These are phyloP conservation scores for Secale cereale DNA, from an alignment of 176 grass and related monocot genomes.

Conservation along the genomic window DNA sequence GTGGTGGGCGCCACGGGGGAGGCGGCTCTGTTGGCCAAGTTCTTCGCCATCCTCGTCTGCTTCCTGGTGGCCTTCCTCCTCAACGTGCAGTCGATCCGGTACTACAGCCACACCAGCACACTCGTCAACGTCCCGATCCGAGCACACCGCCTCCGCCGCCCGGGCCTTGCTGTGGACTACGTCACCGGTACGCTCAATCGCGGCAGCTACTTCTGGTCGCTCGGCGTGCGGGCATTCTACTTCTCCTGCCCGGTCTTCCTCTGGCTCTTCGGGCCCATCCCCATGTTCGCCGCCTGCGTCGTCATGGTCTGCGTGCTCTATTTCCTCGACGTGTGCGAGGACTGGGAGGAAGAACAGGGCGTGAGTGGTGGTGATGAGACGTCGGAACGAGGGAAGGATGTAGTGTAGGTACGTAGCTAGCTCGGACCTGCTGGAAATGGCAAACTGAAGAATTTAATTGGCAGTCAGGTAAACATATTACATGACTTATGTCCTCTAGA, in stretches of 20 bases:
- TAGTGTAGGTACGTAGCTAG: neutral
- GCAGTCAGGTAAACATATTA: neutral
- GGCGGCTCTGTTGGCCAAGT: conserved; percentile 45
- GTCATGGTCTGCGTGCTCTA: conserved; percentile 38
- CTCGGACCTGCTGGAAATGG: neutral
- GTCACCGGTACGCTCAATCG: conserved; percentile 47
- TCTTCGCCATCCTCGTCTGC: conserved; percentile 70
- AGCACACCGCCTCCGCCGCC: conserved; percentile 26
- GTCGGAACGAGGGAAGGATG: neutral
- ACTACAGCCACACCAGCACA: conserved; percentile 74
- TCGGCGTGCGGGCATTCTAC: conserved; percentile 55
- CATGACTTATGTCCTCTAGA: neutral
- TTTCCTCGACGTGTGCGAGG: conserved; percentile 45
- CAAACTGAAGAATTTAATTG: neutral
- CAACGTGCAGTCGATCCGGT: conserved; percentile 80
- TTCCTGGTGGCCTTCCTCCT: conserved; percentile 82
- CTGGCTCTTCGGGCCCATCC: conserved; percentile 61
- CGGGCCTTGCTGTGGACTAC: conserved; percentile 28
- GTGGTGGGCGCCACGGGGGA: conserved; percentile 31
- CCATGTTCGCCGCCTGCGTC: conserved; percentile 38
- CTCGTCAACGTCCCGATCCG: conserved; percentile 56
- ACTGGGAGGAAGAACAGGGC: neutral
- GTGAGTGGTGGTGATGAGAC: neutral
- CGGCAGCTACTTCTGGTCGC: conserved; percentile 67
- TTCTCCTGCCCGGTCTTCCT: conserved; percentile 70